These are phyloP conservation scores for Calonectria crousiana DNA, from an alignment of 2,329 filamentous ascomycete genomes.

Conservation along the genomic window DNA sequence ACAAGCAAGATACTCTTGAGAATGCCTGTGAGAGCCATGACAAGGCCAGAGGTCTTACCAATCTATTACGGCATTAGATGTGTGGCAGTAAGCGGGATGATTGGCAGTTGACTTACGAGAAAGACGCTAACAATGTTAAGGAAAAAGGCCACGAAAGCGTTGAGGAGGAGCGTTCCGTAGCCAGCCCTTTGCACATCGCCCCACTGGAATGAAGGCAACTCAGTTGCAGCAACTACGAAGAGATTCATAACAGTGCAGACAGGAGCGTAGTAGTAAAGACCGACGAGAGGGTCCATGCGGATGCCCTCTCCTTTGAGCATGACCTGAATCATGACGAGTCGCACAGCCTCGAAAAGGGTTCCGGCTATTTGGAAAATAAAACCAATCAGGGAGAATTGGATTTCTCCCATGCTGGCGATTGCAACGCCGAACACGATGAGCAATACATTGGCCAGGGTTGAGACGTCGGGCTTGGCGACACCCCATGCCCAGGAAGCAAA, in stretches of 20 bases:
- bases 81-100: background rate
- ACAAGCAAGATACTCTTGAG: constrained; percentile 91
- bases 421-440: constrained; percentile 66
- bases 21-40: constrained; percentile 87
- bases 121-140: constrained; percentile 90
- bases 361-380: constrained; percentile 80
- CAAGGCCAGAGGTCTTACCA: constrained; percentile 87
- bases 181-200: constrained; percentile 76
- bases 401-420: constrained; percentile 71
- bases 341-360: constrained; percentile 83
- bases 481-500: constrained; percentile 73
- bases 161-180: constrained; percentile 73
- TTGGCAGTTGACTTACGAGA: constrained; percentile 70
- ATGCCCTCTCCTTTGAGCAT: constrained; percentile 80
- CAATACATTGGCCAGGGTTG: constrained; percentile 61
- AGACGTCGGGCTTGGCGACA: constrained; percentile 60
- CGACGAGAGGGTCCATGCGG: constrained; percentile 91
- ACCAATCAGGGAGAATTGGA: constrained; percentile 75
- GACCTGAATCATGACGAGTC: constrained; percentile 87
- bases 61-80: constrained; percentile 66
- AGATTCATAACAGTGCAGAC: constrained; percentile 87
- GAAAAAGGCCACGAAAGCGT: constrained; percentile 83
- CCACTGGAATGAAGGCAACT: constrained; percentile 75
- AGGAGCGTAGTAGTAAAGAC: constrained; percentile 90
- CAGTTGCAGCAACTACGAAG: constrained; percentile 75